phyloP scores from a whole-genome alignment of 768 basidiomycete genomes.

The Serendipita sp. region DNA sequence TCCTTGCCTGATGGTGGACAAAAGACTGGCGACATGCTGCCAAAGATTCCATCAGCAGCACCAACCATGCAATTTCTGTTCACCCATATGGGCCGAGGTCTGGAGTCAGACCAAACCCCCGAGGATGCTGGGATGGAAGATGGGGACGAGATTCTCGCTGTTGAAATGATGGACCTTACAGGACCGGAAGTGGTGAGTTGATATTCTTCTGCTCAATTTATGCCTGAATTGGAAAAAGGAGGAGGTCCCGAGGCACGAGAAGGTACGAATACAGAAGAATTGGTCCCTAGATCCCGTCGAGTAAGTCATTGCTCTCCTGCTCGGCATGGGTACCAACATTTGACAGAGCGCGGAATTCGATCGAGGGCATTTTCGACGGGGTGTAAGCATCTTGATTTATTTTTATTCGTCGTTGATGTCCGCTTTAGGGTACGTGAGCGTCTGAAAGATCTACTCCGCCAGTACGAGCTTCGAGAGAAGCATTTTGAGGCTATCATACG shows the following conservation, averaged over 20 bases:
- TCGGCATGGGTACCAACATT: background rate
- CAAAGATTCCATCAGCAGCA: conserved; percentile 31
- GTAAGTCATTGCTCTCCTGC: conserved; percentile 28
- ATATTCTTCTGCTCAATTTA: background rate
- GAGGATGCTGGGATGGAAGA: conserved; percentile 82
- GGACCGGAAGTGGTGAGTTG: conserved; percentile 29
- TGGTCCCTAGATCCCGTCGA: conserved; percentile 65
- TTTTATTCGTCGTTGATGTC: conserved; percentile 3
- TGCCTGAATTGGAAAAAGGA: conserved; percentile 29
- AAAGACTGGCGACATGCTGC: conserved; percentile 10
- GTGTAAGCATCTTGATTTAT: conserved; percentile 38
- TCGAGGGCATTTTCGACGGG: conserved; percentile 74
- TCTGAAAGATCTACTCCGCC: conserved; percentile 70
- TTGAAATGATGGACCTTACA: conserved; percentile 83
- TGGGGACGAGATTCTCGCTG: conserved; percentile 75
- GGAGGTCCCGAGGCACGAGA: conserved; percentile 44
- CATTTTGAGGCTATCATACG: conserved; percentile 88
- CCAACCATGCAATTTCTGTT: conserved; percentile 67
- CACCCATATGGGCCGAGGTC: conserved; percentile 60
- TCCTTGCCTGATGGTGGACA: background rate
- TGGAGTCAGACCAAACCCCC: conserved; percentile 72
- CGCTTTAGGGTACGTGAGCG: conserved; percentile 61
- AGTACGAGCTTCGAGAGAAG: conserved; percentile 79
- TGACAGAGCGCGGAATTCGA: conserved; percentile 48
- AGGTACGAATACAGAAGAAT: conserved; percentile 61